Evolutionary conservation across 1,284 basidiomycete genomes (phyloP).

Genomic region (Gastroboletus turbinatus): DNA sequence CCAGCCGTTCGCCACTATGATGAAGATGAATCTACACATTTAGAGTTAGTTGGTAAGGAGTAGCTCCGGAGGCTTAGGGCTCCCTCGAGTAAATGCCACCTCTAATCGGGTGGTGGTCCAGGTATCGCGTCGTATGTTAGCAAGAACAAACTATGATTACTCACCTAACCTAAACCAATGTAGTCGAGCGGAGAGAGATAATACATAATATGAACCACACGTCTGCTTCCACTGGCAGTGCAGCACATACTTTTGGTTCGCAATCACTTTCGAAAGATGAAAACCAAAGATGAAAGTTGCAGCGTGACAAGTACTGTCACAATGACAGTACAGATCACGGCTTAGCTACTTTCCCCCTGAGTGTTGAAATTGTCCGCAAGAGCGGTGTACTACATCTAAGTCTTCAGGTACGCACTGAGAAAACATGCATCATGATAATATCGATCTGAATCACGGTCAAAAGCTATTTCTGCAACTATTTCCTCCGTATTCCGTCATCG

Average conservation of each 20-base stretch:
- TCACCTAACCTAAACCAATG: background rate
- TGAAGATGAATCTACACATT: too few relatives aligned
- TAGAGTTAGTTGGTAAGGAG: too few relatives aligned
- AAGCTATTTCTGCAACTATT: background rate
- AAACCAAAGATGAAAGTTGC: too few relatives aligned
- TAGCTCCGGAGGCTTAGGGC: too few relatives aligned
- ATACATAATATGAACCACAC: background rate
- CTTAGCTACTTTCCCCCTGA: too few relatives aligned
- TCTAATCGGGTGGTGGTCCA: too few relatives aligned
- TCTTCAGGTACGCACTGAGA: background rate
- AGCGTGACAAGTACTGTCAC: too few relatives aligned
- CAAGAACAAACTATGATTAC: background rate
- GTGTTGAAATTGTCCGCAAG: background rate
- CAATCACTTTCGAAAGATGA: background rate
- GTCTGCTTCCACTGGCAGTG: background rate
- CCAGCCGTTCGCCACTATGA: background rate
- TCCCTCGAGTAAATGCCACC: background rate
- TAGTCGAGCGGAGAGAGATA: background rate
- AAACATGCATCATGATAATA: too few relatives aligned
- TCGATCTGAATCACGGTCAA: background rate
- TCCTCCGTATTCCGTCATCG: background rate
- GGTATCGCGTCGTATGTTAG: too few relatives aligned
- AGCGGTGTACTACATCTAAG: background rate
- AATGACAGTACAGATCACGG: too few relatives aligned
- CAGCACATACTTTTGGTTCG: background rate